These are phyloP conservation scores for Malassezia sp. DNA, from an alignment of 1,284 basidiomycete genomes.

Conservation along the genomic window DNA sequence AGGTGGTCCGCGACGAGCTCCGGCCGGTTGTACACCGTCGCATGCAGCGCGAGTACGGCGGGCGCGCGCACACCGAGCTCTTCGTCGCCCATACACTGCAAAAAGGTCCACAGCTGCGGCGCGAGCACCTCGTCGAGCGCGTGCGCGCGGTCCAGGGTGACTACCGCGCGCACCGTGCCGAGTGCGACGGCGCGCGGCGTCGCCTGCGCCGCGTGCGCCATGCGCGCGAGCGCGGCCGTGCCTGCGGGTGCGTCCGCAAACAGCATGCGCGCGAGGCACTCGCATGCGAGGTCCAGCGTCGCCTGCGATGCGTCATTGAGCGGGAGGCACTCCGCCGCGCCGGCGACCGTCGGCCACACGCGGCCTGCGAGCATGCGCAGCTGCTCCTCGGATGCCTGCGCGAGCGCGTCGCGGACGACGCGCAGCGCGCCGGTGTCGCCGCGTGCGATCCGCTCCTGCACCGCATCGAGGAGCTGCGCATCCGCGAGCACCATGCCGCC, in stretches of 20 bases:
- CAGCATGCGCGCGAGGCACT: conserved; percentile 88
- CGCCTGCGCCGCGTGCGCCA: conserved; percentile 52
- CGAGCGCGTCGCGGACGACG: conserved; percentile 75
- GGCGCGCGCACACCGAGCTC: conserved; percentile 50
- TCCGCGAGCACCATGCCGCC: conserved; percentile 92
- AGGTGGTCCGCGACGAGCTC: conserved; percentile 79
- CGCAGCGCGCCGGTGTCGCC: conserved; percentile 52
- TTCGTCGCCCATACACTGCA: conserved; percentile 69
- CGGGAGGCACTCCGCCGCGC: conserved; percentile 64
- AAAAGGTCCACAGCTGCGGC: conserved; percentile 75
- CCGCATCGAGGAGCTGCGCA: conserved; percentile 49
- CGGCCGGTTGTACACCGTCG: conserved; percentile 85
- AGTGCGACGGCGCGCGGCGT: conserved; percentile 68
- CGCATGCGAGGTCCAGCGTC: conserved; percentile 47
- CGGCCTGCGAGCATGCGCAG: conserved; percentile 71
- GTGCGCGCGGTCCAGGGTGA: conserved; percentile 65
- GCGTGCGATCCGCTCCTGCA: not conserved
- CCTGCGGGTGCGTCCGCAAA: conserved; percentile 77
- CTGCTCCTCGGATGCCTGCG: conserved; percentile 70
- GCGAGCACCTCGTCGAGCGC: conserved; percentile 79
- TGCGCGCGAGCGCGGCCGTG: conserved; percentile 56
- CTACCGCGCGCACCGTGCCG: conserved; percentile 86
- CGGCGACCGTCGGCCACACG: conserved; percentile 64
- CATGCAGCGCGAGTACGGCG: conserved; percentile 65
- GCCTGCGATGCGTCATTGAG: conserved; percentile 9